Evolutionary conservation across 2,329 filamentous ascomycete species (phyloP).

Genomic region (Niveomyces coronatus): DNA sequence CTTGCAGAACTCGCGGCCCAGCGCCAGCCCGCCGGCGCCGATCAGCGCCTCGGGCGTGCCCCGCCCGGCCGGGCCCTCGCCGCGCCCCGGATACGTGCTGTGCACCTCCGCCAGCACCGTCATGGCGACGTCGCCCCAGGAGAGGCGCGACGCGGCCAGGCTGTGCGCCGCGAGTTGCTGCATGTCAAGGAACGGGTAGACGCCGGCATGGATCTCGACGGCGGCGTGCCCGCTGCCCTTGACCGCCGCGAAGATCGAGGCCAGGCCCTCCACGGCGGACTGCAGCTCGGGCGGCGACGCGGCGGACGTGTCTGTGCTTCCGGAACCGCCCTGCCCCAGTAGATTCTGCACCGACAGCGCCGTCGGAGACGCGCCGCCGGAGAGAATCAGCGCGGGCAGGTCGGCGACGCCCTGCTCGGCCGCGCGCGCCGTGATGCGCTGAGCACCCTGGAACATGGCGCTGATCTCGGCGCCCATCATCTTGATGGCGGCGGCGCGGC

Average conservation of each 20-base stretch:
- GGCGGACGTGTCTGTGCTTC: constrained; percentile 7
- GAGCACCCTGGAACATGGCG: constrained; percentile 18
- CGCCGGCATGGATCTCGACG: constrained; percentile 65
- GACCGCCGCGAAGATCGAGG: constrained; percentile 16
- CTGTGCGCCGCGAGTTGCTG: constrained; percentile 70
- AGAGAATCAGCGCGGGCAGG: constrained; percentile 32
- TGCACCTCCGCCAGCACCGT: constrained; percentile 63
- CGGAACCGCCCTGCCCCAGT: constrained; percentile 8
- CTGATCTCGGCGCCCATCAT: constrained; percentile 22
- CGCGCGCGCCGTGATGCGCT: constrained; percentile 13
- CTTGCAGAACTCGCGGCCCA: constrained; percentile 66
- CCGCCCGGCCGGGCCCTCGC: too few species aligned
- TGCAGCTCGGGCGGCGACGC: constrained; percentile 12
- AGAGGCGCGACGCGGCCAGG: constrained; percentile 29
- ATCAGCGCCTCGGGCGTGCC: constrained; percentile 53
- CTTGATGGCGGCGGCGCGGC: constrained; percentile 20
- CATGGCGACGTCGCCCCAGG: constrained; percentile 50
- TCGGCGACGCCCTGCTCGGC: constrained; percentile 10
- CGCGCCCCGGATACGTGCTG: constrained; percentile 54
- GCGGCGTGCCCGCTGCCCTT: constrained; percentile 27
- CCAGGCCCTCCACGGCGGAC: constrained; percentile 13
- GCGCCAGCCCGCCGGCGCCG: constrained; percentile 56
- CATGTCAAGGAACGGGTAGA: constrained; percentile 66
- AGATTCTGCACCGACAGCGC: constrained; percentile 28
- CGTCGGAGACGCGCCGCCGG: constrained; percentile 69